These are phyloP conservation scores for Cyberlindnera euphorbiae DNA, from an alignment of 805 yeast species.

Conservation along the genomic window DNA sequence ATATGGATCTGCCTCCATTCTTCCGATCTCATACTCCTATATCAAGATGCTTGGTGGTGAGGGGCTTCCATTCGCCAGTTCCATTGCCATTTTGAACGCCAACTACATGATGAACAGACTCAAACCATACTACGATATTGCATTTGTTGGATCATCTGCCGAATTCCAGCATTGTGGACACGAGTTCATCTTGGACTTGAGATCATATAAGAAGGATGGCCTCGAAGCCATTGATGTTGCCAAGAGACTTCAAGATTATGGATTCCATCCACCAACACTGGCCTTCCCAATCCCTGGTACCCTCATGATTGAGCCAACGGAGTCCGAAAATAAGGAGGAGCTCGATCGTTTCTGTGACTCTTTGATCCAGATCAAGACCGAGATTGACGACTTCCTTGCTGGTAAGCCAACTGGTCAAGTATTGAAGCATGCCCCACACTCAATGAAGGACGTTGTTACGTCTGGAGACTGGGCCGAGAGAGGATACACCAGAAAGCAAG, in stretches of 20 bases:
- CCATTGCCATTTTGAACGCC: constrained; percentile 90
- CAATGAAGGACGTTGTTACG: constrained; percentile 68
- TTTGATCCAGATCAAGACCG: constrained; percentile 74
- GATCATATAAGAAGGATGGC: constrained; percentile 74
- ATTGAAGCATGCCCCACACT: constrained; percentile 89
- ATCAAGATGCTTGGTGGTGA: constrained; percentile 88
- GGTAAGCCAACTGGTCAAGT: constrained; percentile 65
- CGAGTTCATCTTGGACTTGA: constrained; percentile 88
- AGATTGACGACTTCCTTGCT: constrained; percentile 66
- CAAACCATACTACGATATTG: constrained; percentile 63
- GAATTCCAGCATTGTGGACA: constrained; percentile 81
- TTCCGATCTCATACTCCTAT: constrained; percentile 92
- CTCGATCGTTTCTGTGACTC: constrained; percentile 88
- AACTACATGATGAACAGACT: constrained; percentile 89
- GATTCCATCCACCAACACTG: constrained; percentile 98
- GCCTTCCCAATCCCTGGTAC: constrained; percentile 99
- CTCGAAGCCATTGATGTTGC: constrained; percentile 96
- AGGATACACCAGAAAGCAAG: constrained; percentile 88
- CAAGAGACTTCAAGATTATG: constrained; percentile 94
- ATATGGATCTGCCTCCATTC: constrained; percentile 88
- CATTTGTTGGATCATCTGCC: constrained; percentile 61
- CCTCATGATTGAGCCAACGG: constrained; percentile 97
- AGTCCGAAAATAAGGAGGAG: constrained; percentile 84
- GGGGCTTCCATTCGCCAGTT: constrained; percentile 81
- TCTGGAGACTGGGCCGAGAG: constrained; percentile 74